Percentiles rank a stretch among this genome's conserved stretches.
phyloP scores from a whole-genome alignment of 2,329 filamentous ascomycete genomes.

The Beauveria rudraprayagi region DNA sequence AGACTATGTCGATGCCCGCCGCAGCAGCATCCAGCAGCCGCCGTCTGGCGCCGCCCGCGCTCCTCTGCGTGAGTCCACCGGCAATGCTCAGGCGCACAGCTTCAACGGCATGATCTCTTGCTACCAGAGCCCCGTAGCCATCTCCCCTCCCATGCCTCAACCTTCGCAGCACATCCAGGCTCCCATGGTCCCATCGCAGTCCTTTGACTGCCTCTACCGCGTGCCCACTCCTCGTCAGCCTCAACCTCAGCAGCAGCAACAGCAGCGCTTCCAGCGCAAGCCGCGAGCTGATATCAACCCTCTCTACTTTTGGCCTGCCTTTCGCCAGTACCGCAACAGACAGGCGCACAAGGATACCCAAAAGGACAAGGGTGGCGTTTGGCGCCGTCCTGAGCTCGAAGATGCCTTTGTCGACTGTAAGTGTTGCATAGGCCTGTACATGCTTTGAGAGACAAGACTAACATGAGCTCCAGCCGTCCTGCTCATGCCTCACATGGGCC shows the following conservation, averaged over 20 bases:
- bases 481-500: slow-evolving; percentile 57
- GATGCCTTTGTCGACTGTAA: slow-evolving; percentile 60
- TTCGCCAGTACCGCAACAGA: slow-evolving; percentile 57
- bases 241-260: slow-evolving; percentile 22
- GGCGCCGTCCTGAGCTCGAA: slow-evolving; percentile 47
- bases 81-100: slow-evolving; percentile 40
- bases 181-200: slow-evolving; percentile 43
- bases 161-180: slow-evolving; percentile 33
- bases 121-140: slow-evolving; percentile 33
- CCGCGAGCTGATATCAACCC: slow-evolving; percentile 42
- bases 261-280: slow-evolving; percentile 27
- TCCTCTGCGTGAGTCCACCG: slow-evolving; percentile 44
- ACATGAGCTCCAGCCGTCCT: slow-evolving; percentile 42
- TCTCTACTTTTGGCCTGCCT: slow-evolving; percentile 53
- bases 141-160: slow-evolving; percentile 33
- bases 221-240: slow-evolving; percentile 30
- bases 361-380: slow-evolving; percentile 52
- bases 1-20: slow-evolving; percentile 40
- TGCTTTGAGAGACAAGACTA: slow-evolving; percentile 15
- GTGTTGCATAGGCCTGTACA: slow-evolving; percentile 19
- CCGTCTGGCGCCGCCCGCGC: slow-evolving; percentile 24
- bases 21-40: slow-evolving; percentile 25
- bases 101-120: slow-evolving; percentile 36
- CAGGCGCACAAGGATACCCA: slow-evolving; percentile 54
- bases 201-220: slow-evolving; percentile 33